phyloP scores from a whole-genome alignment of 176 grass and related monocot genomes.

The Dendrocalamus sinicus region DNA sequence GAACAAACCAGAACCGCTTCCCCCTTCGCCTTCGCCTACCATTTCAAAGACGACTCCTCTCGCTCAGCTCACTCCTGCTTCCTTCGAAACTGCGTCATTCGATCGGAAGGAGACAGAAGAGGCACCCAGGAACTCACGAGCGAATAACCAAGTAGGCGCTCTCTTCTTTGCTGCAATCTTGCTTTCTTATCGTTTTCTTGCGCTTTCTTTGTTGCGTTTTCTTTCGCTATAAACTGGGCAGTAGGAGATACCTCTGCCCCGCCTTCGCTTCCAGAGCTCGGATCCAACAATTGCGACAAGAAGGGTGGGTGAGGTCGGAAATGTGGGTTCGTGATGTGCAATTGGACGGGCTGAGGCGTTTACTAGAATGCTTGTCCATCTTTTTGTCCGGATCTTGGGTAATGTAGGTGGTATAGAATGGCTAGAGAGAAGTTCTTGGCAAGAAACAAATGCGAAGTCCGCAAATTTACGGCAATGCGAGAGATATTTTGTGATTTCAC shows the following conservation, averaged over 20 bases:
- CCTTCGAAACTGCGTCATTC: slow-evolving; percentile 11
- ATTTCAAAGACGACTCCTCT: not conserved
- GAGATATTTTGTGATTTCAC: not conserved
- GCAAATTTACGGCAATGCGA: not conserved
- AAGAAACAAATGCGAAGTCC: not conserved
- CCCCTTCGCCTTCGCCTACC: not conserved
- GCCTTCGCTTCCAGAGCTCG: not conserved
- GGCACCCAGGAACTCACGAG: not conserved
- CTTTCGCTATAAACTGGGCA: not conserved
- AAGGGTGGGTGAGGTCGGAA: not conserved
- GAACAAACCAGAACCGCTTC: slow-evolving; percentile 37
- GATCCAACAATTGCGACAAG: not conserved
- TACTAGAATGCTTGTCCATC: not conserved
- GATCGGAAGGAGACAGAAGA: not conserved
- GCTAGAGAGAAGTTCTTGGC: not conserved
- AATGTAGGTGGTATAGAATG: not conserved
- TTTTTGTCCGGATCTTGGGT: too few species aligned
- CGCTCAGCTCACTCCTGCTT: not conserved
- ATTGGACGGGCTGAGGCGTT: not conserved
- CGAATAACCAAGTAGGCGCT: not conserved
- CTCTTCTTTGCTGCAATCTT: not conserved
- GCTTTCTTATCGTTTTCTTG: not conserved
- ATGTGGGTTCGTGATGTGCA: not conserved
- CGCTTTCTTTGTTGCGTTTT: not conserved
- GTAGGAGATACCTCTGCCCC: not conserved